Base-by-base conservation (phyloP, 2,329 filamentous ascomycete genomes). In the Massarina eburnea region DNA sequence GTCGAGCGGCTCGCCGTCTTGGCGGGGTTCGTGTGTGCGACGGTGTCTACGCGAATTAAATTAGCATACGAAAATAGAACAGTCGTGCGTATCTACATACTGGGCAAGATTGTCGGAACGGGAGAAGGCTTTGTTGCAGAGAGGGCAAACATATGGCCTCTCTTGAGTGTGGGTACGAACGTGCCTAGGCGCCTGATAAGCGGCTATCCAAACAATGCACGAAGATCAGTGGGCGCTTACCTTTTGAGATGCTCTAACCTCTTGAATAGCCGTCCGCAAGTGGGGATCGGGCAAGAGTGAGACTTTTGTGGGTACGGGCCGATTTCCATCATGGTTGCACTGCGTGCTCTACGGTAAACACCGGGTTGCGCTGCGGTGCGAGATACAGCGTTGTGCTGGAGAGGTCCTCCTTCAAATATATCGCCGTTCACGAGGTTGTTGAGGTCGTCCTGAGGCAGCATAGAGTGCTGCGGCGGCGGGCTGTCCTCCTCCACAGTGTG, bases 111-210 rank as follows among this genome's bases (percentile, higher is more conserved):
- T 99, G 78, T 99, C 94, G 66, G 92, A 97, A 75, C 94, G 82
- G 49, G 94, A 97, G 74, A 99, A 99, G 57, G 92, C 92, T 80
- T 97, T 97, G 81, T 89, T 96, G 83, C 94, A 99, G 73, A 95
- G 86, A 61, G 89, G 88, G 82, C 94, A 99, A 69, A 95, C 86
- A 75, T 99, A 99, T 61, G 94, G 94, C 76, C 92, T 89, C 80
- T 99, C 94, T 80, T 99, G 94, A 45, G 94, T 99, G 80, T 99
- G 94, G 66, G 94, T 99, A 76, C 94, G 89, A 73, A 99, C 94
- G 77, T 99, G 94, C 81, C 91, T 95, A 81, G 62, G 69, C 72
- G 73, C 69, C 66, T 67, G 55, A 55, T 72, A 64, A 72, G 78
- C 76, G 76, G 73, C 71, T 76, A 76, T 71, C 77, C 64, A 58